Percentiles rank a stretch among this genome's conserved stretches.
Conservation (phyloP, 768 basidiomycete genomes). For the Lactarius trivialis region DNA sequence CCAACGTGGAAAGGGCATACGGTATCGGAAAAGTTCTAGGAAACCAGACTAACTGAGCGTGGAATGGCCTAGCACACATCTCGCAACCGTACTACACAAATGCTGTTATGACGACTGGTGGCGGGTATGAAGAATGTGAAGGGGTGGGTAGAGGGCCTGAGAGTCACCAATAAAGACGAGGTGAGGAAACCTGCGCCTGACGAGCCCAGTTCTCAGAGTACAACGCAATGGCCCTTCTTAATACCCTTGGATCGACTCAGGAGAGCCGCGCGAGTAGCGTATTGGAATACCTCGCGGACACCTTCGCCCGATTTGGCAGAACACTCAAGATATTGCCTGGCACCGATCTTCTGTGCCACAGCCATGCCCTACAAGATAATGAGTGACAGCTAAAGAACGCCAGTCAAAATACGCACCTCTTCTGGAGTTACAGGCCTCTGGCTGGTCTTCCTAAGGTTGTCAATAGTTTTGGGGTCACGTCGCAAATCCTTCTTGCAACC, state of each 20-base stretch:
- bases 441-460: constrained; percentile 89
- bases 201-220: constrained; percentile 34
- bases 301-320: constrained; percentile 95
- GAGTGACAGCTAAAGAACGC: background rate
- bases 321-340: constrained; percentile 95
- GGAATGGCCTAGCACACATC: constrained; percentile 16
- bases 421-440: constrained; percentile 93
- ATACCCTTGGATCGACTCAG: constrained; percentile 46
- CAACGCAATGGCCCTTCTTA: constrained; percentile 40
- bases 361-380: constrained; percentile 68
- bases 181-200: constrained; percentile 7
- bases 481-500: constrained; percentile 99
- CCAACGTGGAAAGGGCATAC: constrained; percentile 9
- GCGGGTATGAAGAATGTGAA: constrained; percentile 33
- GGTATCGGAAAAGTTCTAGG: constrained; percentile 14
- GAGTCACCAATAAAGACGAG: constrained; percentile 2
- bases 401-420: constrained; percentile 49
- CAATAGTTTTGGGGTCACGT: constrained; percentile 87
- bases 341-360: constrained; percentile 93
- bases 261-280: constrained; percentile 89
- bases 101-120: constrained; percentile 33
- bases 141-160: constrained; percentile 5
- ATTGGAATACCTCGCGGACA: constrained; percentile 97
- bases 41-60: constrained; percentile 21
- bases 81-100: constrained; percentile 25